A percentile compares a stretch with the other conserved stretches of the same genome.
phyloP scores from a whole-genome alignment of 1,139 yeast genomes.

The Pichia cactophila region DNA sequence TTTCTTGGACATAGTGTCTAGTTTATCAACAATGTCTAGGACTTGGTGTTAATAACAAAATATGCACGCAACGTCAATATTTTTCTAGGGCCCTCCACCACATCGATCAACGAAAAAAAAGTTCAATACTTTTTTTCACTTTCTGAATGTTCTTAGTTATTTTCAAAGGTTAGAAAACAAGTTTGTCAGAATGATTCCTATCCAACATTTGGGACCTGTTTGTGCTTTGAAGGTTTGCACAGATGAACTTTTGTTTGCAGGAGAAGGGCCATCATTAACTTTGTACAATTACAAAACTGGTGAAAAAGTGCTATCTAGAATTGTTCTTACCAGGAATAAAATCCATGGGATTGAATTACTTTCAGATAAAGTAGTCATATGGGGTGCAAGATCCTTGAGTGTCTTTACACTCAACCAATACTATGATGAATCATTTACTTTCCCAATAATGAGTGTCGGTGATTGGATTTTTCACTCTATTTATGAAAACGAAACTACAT shows the following conservation, averaged over 20 bases:
- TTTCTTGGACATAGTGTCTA: neutral
- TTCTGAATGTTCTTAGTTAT: no score
- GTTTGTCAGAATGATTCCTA: slow-evolving; percentile 12
- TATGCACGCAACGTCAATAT: no score
- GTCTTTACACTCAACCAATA: slow-evolving; percentile 32
- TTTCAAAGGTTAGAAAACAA: neutral
- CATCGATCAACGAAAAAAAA: neutral
- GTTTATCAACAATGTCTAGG: no score
- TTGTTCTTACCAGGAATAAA: slow-evolving; percentile 61
- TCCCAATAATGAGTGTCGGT: slow-evolving; percentile 43
- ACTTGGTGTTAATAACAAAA: no score
- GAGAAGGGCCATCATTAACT: slow-evolving; percentile 65
- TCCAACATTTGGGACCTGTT: slow-evolving; percentile 63
- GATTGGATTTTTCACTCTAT: slow-evolving; percentile 74
- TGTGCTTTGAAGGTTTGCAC: slow-evolving; percentile 49
- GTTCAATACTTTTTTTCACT: neutral
- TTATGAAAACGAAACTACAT: slow-evolving; percentile 34
- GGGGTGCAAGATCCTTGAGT: slow-evolving; percentile 70
- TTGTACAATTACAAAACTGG: slow-evolving; percentile 43
- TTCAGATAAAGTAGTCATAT: slow-evolving; percentile 35
- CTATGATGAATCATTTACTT: slow-evolving; percentile 12
- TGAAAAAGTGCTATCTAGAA: slow-evolving; percentile 33
- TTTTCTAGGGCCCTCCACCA: no score
- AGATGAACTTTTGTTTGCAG: slow-evolving; percentile 38
- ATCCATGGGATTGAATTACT: slow-evolving; percentile 62